A percentile compares a stretch with the other conserved stretches of the same genome.
phyloP scores from a whole-genome alignment of 768 basidiomycete species.

The Russula foetens region DNA sequence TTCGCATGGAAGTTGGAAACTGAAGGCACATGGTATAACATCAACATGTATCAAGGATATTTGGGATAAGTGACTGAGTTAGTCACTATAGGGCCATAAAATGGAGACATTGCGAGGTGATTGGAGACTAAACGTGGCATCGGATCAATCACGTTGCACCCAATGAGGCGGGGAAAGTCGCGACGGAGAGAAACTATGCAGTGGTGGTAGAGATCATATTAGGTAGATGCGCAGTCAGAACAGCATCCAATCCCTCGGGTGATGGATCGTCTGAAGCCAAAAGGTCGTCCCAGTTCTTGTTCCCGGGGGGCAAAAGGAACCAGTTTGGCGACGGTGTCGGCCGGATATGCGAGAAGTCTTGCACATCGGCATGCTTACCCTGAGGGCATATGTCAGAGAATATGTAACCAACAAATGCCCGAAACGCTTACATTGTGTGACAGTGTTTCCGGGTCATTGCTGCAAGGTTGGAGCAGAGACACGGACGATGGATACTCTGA shows the following conservation, averaged over 20 bases:
- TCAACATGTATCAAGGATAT: no score
- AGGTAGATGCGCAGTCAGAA: slow-evolving; percentile 6
- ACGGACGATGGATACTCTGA: slow-evolving; percentile 45
- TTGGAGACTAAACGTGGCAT: no score
- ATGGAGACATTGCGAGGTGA: no score
- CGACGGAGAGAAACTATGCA: not conserved
- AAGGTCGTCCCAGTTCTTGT: slow-evolving; percentile 9
- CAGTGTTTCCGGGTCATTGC: not conserved
- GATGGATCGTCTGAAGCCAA: not conserved
- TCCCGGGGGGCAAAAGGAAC: slow-evolving; percentile 20
- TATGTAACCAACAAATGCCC: not conserved
- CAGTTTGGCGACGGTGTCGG: slow-evolving; percentile 75
- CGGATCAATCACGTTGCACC: no score
- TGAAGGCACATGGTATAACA: no score
- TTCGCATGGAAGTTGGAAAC: no score
- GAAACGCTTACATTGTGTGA: not conserved
- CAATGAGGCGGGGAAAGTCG: not conserved
- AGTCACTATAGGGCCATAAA: no score
- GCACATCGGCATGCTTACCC: slow-evolving; percentile 43
- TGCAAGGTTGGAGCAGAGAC: slow-evolving; percentile 1
- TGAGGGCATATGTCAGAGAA: slow-evolving; percentile 20
- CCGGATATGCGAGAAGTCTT: slow-evolving; percentile 83
- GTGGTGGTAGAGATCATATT: not conserved
- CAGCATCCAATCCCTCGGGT: not conserved
- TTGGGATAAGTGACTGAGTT: no score